A percentile compares a stretch with the other conserved stretches of the same genome.
phyloP scores from a whole-genome alignment of 2,329 filamentous ascomycete genomes.

The Neoarthrinium moseri region DNA sequence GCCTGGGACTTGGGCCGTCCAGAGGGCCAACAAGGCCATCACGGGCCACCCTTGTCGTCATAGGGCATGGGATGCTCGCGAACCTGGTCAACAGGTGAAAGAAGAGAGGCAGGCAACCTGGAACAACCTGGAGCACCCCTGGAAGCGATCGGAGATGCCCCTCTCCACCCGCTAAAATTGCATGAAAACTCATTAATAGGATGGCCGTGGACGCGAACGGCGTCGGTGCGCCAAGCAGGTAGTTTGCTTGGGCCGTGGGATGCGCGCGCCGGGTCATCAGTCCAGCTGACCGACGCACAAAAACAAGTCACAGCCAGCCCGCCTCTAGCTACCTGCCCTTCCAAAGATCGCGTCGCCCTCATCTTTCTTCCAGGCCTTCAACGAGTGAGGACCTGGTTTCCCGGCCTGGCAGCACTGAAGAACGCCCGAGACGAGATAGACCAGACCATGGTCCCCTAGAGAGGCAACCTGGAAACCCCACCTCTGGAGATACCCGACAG shows the following conservation, averaged over 20 bases:
- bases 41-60: constrained; percentile 1
- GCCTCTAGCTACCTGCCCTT: no score
- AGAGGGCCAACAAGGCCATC: neutral
- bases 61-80: constrained; percentile 2
- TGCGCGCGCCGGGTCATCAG: no score
- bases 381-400: no score
- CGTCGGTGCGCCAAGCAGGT: neutral
- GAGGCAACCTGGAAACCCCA: no score
- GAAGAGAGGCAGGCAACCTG: neutral
- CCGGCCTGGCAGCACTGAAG: no score
- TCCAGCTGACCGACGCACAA: no score
- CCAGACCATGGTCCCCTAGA: no score
- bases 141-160: neutral
- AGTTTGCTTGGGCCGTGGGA: neutral
- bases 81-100: neutral
- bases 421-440: no score
- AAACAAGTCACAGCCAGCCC: no score
- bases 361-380: no score
- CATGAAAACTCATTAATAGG: constrained; percentile 5
- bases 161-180: constrained; percentile 6
- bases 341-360: no score
- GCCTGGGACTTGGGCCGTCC: neutral
- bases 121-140: neutral
- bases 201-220: neutral
- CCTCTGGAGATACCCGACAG: no score